These are phyloP conservation scores for Linnemannia elongata DNA, from an alignment of 192 early-diverging fungal species.

Conservation along the genomic window DNA sequence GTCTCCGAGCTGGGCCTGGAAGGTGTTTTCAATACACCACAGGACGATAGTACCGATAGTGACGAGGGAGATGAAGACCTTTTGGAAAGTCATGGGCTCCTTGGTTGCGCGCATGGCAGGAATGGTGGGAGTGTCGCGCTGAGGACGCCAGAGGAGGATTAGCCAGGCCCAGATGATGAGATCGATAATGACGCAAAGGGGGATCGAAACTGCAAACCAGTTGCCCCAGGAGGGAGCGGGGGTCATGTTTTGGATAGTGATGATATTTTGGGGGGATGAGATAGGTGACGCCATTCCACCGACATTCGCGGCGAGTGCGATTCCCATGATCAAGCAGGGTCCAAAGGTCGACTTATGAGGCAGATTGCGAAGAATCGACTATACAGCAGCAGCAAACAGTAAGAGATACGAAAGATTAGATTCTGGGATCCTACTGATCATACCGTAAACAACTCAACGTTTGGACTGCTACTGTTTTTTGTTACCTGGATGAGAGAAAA, in stretches of 20 bases:
- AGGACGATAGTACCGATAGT: slow-evolving; percentile 74
- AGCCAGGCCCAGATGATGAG: slow-evolving; percentile 75
- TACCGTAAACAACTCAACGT: background rate
- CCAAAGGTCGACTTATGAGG: slow-evolving; percentile 71
- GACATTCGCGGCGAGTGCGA: slow-evolving; percentile 79
- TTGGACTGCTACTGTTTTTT: background rate
- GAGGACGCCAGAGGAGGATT: slow-evolving; percentile 73
- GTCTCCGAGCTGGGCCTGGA: slow-evolving; percentile 74
- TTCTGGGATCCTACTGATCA: background rate
- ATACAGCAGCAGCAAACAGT: background rate
- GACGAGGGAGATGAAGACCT: slow-evolving; percentile 71
- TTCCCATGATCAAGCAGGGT: slow-evolving; percentile 78
- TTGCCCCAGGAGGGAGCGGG: slow-evolving; percentile 77
- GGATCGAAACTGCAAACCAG: slow-evolving; percentile 80
- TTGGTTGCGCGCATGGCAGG: slow-evolving; percentile 59
- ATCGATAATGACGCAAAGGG: slow-evolving; percentile 73
- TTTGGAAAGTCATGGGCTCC: slow-evolving; percentile 59
- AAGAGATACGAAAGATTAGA: background rate
- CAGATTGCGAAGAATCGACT: slow-evolving; percentile 81
- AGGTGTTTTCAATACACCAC: slow-evolving; percentile 76
- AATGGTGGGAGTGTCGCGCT: slow-evolving; percentile 61
- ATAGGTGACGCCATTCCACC: slow-evolving; percentile 88
- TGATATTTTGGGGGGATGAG: slow-evolving; percentile 81
- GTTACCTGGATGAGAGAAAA: slow-evolving; percentile 73
- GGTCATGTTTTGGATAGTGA: slow-evolving; percentile 81